Conservation (phyloP, 2,329 filamentous ascomycete genomes). For the Geosmithia putterillii region DNA sequence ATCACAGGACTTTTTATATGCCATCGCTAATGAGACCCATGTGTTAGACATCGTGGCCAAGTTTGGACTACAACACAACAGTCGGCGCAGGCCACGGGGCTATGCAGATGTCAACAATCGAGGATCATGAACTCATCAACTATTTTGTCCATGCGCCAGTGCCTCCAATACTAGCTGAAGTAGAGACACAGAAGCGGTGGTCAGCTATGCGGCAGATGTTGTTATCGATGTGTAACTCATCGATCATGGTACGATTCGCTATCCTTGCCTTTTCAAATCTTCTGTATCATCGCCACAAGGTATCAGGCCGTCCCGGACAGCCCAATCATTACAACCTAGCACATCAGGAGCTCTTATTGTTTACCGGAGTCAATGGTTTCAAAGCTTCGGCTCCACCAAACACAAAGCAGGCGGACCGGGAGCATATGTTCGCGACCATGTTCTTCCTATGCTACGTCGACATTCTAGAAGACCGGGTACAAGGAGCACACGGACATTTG, state of each 20-base stretch:
- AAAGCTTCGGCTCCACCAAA: slow-evolving; percentile 9
- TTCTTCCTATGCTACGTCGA: slow-evolving; percentile 44
- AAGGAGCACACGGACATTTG: slow-evolving; percentile 34
- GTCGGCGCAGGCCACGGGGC: too few relatives aligned
- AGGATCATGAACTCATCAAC: slow-evolving; percentile 23
- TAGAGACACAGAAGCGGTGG: slow-evolving; percentile 41
- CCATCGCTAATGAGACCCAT: too few relatives aligned
- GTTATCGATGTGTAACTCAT: slow-evolving; percentile 32
- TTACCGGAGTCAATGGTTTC: slow-evolving; percentile 17
- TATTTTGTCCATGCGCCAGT: slow-evolving; percentile 34
- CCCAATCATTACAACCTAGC: slow-evolving; percentile 24
- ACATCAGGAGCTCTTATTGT: too few relatives aligned
- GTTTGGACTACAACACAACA: too few relatives aligned
- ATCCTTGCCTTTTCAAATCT: slow-evolving; percentile 39
- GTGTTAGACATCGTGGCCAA: too few relatives aligned
- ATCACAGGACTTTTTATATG: too few relatives aligned
- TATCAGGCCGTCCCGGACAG: slow-evolving; percentile 13
- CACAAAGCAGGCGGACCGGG: slow-evolving; percentile 16
- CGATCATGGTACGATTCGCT: slow-evolving; percentile 31
- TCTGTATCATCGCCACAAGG: slow-evolving; percentile 22
- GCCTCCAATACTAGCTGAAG: slow-evolving; percentile 39
- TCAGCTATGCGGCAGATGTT: slow-evolving; percentile 33
- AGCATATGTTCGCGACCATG: slow-evolving; percentile 33
- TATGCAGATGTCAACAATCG: slow-evolving; percentile 2
- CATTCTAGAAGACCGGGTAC: slow-evolving; percentile 26